Base-by-base conservation (phyloP, 208 protist genomes). In the Strigomonas culicis region DNA sequence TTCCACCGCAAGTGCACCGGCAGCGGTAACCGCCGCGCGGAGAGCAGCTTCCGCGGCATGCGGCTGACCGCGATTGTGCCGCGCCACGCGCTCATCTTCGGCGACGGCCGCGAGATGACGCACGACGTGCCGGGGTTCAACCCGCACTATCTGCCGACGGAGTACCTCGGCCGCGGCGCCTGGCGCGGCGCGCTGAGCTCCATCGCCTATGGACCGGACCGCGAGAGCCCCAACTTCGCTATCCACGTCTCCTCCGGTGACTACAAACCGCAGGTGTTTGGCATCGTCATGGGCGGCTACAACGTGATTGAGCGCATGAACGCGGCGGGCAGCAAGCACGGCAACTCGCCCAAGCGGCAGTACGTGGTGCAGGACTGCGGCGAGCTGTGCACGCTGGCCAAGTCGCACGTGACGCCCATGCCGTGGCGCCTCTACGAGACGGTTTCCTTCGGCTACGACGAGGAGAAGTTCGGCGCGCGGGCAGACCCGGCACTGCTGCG, bases 251-350 rank as follows among this genome's bases (percentile, higher is more conserved):
- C 84, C n/a, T 68, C 85, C 10, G 85, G 85, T 24, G 84, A 92
- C 58, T 92, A 92, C 72, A 71, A 61, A 13, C 88, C 88, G 7
- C 86, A 95, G 71, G 80, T 95, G 41, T 95, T 95, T 65, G 88
- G 64, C 31, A 71, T 95, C 30, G 74, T 95, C 32, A 82, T 95
- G 76, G 88, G 84, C 44, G 88, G 88, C 46, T 95, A 91, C 77
- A 84, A 92, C 70, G 85, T 92, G 25, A 79, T 95, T 65, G 88
- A 95, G 71, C 77, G 88, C 70, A 92, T 95, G 10, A 90, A 90
- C 71, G 68, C 82, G 24, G 77, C 72, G 21, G 88, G 88, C 46
- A 86, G 77, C 56, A 88, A 84, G 55, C 85, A 95, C 68, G 88
- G 88, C 43, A 92, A 91, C 59, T 59, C 77, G 36, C 84, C 89